These are phyloP conservation scores for Musa troglodytarum DNA, from an alignment of 176 grass and related monocot species.

Conservation along the genomic window DNA sequence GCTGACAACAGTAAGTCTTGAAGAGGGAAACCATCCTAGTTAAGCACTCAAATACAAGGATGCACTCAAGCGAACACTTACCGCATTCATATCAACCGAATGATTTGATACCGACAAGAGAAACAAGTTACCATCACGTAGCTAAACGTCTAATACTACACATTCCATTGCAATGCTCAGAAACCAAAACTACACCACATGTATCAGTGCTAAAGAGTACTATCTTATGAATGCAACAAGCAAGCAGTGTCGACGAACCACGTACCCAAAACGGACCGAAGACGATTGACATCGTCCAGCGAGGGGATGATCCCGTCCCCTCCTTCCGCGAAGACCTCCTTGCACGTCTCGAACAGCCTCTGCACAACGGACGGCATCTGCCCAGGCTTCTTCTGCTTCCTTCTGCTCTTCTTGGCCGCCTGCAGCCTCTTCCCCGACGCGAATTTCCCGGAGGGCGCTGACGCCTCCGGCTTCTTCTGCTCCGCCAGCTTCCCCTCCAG, in stretches of 20 bases:
- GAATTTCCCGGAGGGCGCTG: not conserved
- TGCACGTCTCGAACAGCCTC: slow-evolving; percentile 61
- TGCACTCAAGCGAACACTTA: not conserved
- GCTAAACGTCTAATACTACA: too few species aligned
- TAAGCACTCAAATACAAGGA: not conserved
- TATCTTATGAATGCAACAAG: slow-evolving; percentile 8
- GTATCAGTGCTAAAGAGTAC: not conserved
- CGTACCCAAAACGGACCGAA: slow-evolving; percentile 17
- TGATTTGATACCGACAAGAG: not conserved
- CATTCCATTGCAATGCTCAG: not conserved
- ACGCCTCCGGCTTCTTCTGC: not conserved
- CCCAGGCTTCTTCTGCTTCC: slow-evolving; percentile 23
- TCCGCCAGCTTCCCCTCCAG: slow-evolving; percentile 15
- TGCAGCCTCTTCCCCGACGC: not conserved
- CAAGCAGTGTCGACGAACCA: slow-evolving; percentile 21
- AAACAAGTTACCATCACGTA: not conserved
- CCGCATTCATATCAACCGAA: too few species aligned
- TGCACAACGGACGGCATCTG: slow-evolving; percentile 24
- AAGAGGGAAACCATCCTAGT: not conserved
- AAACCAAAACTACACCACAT: not conserved
- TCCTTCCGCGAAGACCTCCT: slow-evolving; percentile 36
- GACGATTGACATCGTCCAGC: slow-evolving; percentile 41
- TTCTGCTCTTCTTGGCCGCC: slow-evolving; percentile 23
- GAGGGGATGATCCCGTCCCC: slow-evolving; percentile 44
- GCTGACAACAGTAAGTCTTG: not conserved